A percentile compares a stretch with the other conserved stretches of the same genome.
phyloP scores from a whole-genome alignment of 306 rosid species.

The Luffa aegyptiaca region DNA sequence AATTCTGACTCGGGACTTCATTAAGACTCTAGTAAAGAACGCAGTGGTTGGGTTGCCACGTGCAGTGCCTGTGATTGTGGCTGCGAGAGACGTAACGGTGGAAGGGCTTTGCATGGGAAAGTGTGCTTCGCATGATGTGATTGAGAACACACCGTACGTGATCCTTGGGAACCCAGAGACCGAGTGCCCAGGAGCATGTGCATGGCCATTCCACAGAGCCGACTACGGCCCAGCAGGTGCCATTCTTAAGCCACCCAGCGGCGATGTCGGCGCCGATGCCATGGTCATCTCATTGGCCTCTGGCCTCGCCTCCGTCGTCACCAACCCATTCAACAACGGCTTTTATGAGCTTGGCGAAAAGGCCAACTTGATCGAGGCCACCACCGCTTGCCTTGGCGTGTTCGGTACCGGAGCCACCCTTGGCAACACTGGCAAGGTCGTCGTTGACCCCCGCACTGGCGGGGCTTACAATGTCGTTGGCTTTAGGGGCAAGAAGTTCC shows the following conservation, averaged over 20 bases:
- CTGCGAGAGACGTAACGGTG: too few species aligned
- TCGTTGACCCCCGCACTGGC: conserved; percentile 10
- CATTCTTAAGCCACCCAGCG: conserved; percentile 27
- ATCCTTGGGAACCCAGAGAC: conserved; percentile 42
- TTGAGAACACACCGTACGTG: conserved; percentile 16
- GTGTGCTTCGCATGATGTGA: conserved; percentile 38
- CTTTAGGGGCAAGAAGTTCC: conserved; percentile 15
- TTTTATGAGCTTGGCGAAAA: conserved; percentile 6
- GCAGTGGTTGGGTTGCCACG: too few species aligned
- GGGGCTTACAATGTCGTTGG: conserved; percentile 34
- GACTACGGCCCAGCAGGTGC: background rate
- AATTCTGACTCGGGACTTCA: too few species aligned
- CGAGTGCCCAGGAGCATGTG: conserved; percentile 48
- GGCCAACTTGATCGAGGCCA: background rate
- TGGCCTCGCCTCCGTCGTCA: conserved; percentile 40
- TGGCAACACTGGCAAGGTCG: conserved; percentile 11
- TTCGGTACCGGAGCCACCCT: conserved; percentile 26
- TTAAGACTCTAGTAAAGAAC: too few species aligned
- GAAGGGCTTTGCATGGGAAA: background rate
- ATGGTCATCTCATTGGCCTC: conserved; percentile 41
- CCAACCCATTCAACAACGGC: conserved; percentile 37
- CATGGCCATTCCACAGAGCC: conserved; percentile 27
- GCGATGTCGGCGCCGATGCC: conserved; percentile 28
- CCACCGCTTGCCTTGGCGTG: conserved; percentile 17
- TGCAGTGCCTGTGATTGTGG: too few species aligned